Base-by-base conservation (phyloP, 2,329 filamentous ascomycete genomes). In the Capronia coronata region DNA sequence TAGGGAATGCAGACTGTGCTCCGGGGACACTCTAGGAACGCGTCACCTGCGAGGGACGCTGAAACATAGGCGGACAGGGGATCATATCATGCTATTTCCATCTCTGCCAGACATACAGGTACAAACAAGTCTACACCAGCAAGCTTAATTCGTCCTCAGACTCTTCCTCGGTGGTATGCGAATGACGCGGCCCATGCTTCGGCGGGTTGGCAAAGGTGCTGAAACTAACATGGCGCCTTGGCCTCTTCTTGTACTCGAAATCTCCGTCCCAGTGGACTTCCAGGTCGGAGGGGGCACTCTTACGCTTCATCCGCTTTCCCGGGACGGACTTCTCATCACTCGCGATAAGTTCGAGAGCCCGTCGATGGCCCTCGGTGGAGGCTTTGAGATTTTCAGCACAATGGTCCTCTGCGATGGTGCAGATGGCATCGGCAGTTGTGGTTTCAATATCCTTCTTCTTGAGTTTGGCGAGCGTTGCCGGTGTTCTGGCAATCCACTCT, bases 401-500 rank as follows among this genome's bases (percentile, higher is more conserved):
- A n/a, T 27, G 25, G 25, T 6, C 25, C 10, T n/a, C n/a, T n/a
- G n/a, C n/a, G n/a, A n/a, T n/a, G n/a, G n/a, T n/a, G n/a, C n/a
- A n/a, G n/a, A n/a, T n/a, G n/a, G n/a, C n/a, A n/a, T 27, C 25
- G 25, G 5, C 25, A 27, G 25, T 27, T 5, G 8, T n/a, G n/a
- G 18, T n/a, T 19, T 25, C 38, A 27, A 21, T 11, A 11, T 16
- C 34, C 13, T 18, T 41, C 19, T 25, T 25, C 11, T 35, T 22
- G 6, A 23, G 22, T 9, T 30, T 13, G 16, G 14, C 10, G 21
- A 45, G 21, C 16, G 37, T 41, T 43, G 59, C 63, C 22, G 75
- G 75, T 38, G 73, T 77, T 32, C 65, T 68, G 14, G 68, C 73
- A 43, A 79, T 71, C 76, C 76, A 80, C 61, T 79, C 76, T 29